phyloP scores from a whole-genome alignment of 257 asterid species.

The Solanum pinnatisectum region DNA sequence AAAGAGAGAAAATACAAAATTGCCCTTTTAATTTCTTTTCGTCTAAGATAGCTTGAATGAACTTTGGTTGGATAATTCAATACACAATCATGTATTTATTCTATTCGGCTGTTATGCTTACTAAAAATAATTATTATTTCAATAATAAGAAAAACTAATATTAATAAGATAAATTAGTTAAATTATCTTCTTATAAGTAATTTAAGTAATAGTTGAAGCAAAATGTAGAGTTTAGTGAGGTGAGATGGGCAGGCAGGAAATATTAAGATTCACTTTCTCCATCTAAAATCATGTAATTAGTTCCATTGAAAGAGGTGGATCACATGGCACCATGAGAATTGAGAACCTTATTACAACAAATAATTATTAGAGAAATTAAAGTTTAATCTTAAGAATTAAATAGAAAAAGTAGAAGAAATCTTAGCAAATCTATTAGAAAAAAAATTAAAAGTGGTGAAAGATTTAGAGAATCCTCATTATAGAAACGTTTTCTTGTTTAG shows the following conservation, averaged over 20 bases:
- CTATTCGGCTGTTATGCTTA: neutral
- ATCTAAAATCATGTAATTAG: neutral
- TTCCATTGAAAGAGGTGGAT: neutral
- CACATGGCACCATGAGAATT: slow-evolving; percentile 23
- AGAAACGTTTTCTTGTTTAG: slow-evolving; percentile 9
- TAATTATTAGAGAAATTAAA: neutral
- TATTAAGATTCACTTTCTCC: neutral
- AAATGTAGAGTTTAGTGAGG: neutral
- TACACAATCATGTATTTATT: neutral
- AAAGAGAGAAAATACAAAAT: neutral
- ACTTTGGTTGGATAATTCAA: neutral
- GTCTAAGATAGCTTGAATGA: neutral
- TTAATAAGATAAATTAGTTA: neutral
- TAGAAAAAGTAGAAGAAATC: slow-evolving; percentile 8
- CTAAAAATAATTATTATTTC: neutral
- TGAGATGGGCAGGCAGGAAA: neutral
- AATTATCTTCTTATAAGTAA: neutral
- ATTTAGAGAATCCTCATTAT: slow-evolving; percentile 14
- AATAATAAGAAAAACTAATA: too few species aligned
- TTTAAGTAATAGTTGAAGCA: neutral
- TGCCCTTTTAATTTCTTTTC: neutral
- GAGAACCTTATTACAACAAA: slow-evolving; percentile 1
- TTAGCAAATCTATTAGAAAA: slow-evolving; percentile 26
- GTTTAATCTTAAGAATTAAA: neutral
- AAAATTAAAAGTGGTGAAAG: slow-evolving; percentile 21